Evolutionary conservation across 176 grass and related monocot species (phyloP).

Genomic region (Aechmea fasciata): DNA sequence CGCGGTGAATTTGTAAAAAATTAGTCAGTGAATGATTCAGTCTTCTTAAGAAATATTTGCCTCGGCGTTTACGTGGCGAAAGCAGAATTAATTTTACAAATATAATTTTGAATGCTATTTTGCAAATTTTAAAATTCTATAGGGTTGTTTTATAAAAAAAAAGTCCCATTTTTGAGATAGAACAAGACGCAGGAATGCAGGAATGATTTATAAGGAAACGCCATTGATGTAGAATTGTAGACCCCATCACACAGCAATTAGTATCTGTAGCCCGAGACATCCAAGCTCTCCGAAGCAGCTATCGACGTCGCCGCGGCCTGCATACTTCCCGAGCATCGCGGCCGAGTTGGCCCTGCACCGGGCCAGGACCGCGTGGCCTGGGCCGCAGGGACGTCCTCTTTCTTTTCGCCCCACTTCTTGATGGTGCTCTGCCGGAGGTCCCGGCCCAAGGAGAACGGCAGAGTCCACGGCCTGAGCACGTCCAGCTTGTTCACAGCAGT

Average conservation of each 20-base stretch:
- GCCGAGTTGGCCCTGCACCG: slow-evolving; percentile 90
- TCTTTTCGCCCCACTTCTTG: slow-evolving; percentile 90
- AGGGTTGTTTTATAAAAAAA: too few species aligned
- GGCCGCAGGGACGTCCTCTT: slow-evolving; percentile 63
- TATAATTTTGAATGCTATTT: too few species aligned
- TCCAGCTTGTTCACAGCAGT: slow-evolving; percentile 83
- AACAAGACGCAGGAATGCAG: too few species aligned
- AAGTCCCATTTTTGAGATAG: too few species aligned
- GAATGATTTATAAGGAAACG: too few species aligned
- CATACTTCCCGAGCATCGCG: slow-evolving; percentile 67
- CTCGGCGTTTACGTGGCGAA: too few species aligned
- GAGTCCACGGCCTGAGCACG: slow-evolving; percentile 83
- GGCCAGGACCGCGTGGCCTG: slow-evolving; percentile 56
- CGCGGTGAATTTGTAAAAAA: too few species aligned
- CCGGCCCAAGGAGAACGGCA: slow-evolving; percentile 89
- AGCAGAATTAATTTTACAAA: too few species aligned
- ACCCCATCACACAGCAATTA: slow-evolving; percentile 1
- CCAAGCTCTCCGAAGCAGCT: slow-evolving; percentile 76
- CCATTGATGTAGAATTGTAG: too few species aligned
- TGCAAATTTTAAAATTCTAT: too few species aligned
- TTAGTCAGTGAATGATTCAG: too few species aligned
- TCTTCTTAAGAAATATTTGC: too few species aligned
- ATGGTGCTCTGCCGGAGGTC: slow-evolving; percentile 91
- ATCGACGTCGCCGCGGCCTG: slow-evolving; percentile 32
- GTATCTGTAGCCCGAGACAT: slow-evolving; percentile 88